These are phyloP conservation scores for Euclidium syriacum DNA, from an alignment of 345 rosid genomes.

Conservation along the genomic window DNA sequence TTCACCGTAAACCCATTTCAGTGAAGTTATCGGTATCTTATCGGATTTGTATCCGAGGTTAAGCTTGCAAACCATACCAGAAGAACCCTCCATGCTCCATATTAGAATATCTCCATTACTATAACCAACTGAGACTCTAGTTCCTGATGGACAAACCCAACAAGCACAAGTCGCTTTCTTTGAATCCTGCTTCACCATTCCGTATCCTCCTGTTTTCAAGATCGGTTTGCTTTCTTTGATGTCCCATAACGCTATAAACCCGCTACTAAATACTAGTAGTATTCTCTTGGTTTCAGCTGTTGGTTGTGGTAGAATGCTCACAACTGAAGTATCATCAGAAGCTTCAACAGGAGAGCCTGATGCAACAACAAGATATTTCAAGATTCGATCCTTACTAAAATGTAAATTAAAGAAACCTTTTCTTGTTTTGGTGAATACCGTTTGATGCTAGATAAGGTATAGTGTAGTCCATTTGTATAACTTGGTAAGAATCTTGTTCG, in stretches of 20 bases:
- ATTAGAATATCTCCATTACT: constrained; percentile 71
- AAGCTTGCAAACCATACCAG: constrained; percentile 52
- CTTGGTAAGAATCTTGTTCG: constrained; percentile 39
- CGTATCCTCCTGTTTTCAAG: constrained; percentile 52
- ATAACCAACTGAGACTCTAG: constrained; percentile 78
- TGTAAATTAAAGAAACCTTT: not conserved
- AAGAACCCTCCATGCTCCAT: constrained; percentile 52
- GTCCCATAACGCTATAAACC: constrained; percentile 70
- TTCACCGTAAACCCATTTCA: constrained; percentile 68
- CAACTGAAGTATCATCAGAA: constrained; percentile 50
- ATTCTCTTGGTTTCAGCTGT: constrained; percentile 84
- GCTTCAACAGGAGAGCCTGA: constrained; percentile 56
- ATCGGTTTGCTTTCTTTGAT: constrained; percentile 57
- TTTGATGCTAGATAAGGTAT: constrained; percentile 70
- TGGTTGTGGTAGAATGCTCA: constrained; percentile 61
- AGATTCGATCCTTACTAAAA: not conserved
- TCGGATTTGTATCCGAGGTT: constrained; percentile 83
- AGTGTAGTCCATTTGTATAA: constrained; percentile 53
- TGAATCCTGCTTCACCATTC: constrained; percentile 38
- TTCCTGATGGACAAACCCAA: constrained; percentile 86
- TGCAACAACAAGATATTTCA: not conserved
- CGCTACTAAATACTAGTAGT: constrained; percentile 65
- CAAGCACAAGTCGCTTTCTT: constrained; percentile 81
- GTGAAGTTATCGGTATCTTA: constrained; percentile 57
- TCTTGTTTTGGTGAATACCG: constrained; percentile 34